Conservation (phyloP, 2,329 filamentous ascomycete genomes). For the Epichloe sylvatica region DNA sequence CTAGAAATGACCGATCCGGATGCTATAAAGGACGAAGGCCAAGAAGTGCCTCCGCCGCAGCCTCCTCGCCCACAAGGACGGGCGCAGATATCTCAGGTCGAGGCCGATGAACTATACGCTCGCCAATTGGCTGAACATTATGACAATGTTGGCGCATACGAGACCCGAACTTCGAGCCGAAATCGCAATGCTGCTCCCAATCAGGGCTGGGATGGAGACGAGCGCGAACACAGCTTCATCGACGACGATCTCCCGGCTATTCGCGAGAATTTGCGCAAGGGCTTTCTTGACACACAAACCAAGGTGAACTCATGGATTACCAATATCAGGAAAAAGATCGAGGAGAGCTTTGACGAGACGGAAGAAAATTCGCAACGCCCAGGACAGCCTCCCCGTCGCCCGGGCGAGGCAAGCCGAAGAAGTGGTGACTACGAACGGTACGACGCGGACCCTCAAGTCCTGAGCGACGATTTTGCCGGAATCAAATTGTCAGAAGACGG, state of each 20-base stretch:
- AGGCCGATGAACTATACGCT: slow-evolving; percentile 82
- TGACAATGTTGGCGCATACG: slow-evolving; percentile 47
- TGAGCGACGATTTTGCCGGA: slow-evolving; percentile 76
- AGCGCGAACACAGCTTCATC: slow-evolving; percentile 77
- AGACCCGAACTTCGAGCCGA: slow-evolving; percentile 38
- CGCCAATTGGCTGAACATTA: slow-evolving; percentile 89
- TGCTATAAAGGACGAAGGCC: slow-evolving; percentile 40
- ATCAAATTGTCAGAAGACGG: slow-evolving; percentile 50
- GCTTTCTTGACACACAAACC: slow-evolving; percentile 84
- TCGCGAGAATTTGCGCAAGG: slow-evolving; percentile 82
- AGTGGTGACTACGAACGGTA: slow-evolving; percentile 87
- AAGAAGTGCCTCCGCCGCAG: slow-evolving; percentile 52
- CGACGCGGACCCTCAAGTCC: slow-evolving; percentile 81
- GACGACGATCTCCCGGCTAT: slow-evolving; percentile 94
- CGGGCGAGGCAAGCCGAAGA: slow-evolving; percentile 49
- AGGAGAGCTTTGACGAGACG: slow-evolving; percentile 70
- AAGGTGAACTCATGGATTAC: slow-evolving; percentile 90
- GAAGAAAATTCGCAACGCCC: slow-evolving; percentile 28
- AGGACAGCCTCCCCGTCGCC: slow-evolving; percentile 30
- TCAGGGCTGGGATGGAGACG: slow-evolving; percentile 32
- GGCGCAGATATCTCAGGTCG: slow-evolving; percentile 62
- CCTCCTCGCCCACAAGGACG: slow-evolving; percentile 60
- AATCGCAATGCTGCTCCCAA: slow-evolving; percentile 25
- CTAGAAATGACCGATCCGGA: slow-evolving; percentile 69
- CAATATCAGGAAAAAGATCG: slow-evolving; percentile 86